A percentile compares a stretch with the other conserved stretches of the same genome.
These are phyloP conservation scores for Tolypocladium endophyticum DNA, from an alignment of 2,329 filamentous ascomycete species.

Conservation along the genomic window DNA sequence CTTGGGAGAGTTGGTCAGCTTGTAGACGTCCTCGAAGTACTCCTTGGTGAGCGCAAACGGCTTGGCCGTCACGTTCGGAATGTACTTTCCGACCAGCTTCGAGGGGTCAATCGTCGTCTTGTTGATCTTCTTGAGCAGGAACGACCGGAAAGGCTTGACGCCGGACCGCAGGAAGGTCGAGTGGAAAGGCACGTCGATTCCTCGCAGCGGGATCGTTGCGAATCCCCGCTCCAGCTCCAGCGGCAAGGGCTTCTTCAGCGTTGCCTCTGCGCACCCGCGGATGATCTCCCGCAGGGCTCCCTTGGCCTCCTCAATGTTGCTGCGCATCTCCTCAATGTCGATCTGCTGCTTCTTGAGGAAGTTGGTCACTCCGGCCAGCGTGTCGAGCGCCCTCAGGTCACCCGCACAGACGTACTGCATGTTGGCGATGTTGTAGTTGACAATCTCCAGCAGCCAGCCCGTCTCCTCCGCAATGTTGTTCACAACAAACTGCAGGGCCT, in stretches of 20 bases:
- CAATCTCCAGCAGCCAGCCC: slow-evolving; percentile 93
- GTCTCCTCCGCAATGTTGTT: slow-evolving; percentile 92
- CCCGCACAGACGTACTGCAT: slow-evolving; percentile 67
- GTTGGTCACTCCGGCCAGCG: slow-evolving; percentile 74
- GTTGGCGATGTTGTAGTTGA: slow-evolving; percentile 84
- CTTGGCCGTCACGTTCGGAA: slow-evolving; percentile 93
- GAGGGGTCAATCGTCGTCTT: slow-evolving; percentile 96
- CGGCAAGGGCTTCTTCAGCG: slow-evolving; percentile 77
- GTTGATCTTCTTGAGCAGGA: slow-evolving; percentile 99
- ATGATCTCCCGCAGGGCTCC: slow-evolving; percentile 85
- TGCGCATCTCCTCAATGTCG: slow-evolving; percentile 87
- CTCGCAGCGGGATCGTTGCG: slow-evolving; percentile 90
- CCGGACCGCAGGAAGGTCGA: slow-evolving; percentile 95
- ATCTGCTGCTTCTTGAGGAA: slow-evolving; percentile 95
- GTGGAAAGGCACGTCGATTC: slow-evolving; percentile 99
- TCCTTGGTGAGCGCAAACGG: slow-evolving; percentile 95
- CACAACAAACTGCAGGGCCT: slow-evolving; percentile 92
- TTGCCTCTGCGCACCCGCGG: slow-evolving; percentile 74
- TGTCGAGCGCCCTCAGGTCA: slow-evolving; percentile 61
- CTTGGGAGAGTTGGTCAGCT: slow-evolving; percentile 72
- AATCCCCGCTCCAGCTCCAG: slow-evolving; percentile 89
- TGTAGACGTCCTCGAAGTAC: slow-evolving; percentile 99
- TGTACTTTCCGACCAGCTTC: slow-evolving; percentile 97
- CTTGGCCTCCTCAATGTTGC: slow-evolving; percentile 85
- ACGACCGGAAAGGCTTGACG: slow-evolving; percentile 97